Conservation (phyloP, 345 rosid species). For the Euphorbia pulcherrima region DNA sequence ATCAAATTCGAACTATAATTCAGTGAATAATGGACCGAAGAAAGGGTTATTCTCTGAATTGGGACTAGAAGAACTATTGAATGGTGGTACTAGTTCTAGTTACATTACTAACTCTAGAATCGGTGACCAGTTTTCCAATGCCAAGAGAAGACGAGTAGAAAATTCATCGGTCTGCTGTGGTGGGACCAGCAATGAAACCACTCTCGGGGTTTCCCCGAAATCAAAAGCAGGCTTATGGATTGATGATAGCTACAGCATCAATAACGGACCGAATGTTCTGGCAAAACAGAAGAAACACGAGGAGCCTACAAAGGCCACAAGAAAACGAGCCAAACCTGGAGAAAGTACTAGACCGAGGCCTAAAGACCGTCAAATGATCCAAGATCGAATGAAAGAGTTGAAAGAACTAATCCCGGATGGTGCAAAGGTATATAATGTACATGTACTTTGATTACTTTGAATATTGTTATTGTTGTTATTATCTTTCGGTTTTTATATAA, state of each 20-base stretch:
- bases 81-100: conserved; percentile 35
- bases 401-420: conserved; percentile 82
- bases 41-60: conserved; percentile 78
- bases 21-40: conserved; percentile 25
- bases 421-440: conserved; percentile 57
- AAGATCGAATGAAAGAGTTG: conserved; percentile 86
- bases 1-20: conserved; percentile 29
- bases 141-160: conserved; percentile 51
- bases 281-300: conserved; percentile 44
- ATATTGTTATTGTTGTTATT: background rate
- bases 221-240: conserved; percentile 65
- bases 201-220: conserved; percentile 31
- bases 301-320: conserved; percentile 44
- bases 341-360: conserved; percentile 88
- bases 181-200: conserved; percentile 26
- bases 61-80: conserved; percentile 59
- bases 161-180: conserved; percentile 37
- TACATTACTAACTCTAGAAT: conserved; percentile 27
- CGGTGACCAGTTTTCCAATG: conserved; percentile 36
- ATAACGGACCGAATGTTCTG: conserved; percentile 32
- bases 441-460: no score
- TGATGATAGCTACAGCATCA: conserved; percentile 67
- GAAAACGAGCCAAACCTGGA: conserved; percentile 77
- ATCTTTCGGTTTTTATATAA: background rate
- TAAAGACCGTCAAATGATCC: conserved; percentile 92